These are phyloP conservation scores for Chlorella sorokiniana DNA, from an alignment of 139 green algal species.

Conservation along the genomic window DNA sequence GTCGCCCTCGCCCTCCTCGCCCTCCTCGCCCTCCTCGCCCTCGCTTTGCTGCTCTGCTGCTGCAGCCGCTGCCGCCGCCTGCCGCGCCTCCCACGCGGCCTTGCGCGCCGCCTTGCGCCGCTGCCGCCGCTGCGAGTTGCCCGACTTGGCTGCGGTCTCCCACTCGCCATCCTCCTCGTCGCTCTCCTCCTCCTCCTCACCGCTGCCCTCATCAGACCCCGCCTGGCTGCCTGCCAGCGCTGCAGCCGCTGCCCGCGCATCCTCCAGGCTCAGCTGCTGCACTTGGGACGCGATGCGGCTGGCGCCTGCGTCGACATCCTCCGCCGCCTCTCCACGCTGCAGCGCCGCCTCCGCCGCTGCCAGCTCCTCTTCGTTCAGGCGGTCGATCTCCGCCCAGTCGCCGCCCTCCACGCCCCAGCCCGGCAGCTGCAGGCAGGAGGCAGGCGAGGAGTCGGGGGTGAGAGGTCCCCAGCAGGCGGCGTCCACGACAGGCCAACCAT, in stretches of 20 bases:
- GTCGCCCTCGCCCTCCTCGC: background rate
- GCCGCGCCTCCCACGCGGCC: constrained; percentile 20
- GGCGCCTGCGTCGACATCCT: constrained; percentile 5
- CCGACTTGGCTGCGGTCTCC: constrained; percentile 54
- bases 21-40: constrained; percentile 10
- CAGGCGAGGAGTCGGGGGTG: background rate
- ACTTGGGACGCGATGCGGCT: constrained; percentile 49
- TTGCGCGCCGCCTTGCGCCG: constrained; percentile 35
- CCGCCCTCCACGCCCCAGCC: constrained; percentile 77
- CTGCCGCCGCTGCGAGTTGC: constrained; percentile 41
- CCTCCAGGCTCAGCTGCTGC: constrained; percentile 48
- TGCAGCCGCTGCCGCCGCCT: constrained; percentile 1
- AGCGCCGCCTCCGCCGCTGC: constrained; percentile 44
- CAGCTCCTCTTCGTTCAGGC: constrained; percentile 64
- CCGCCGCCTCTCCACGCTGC: background rate
- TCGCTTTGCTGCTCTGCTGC: constrained; percentile 11
- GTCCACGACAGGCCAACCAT: background rate
- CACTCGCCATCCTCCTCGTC: constrained; percentile 53
- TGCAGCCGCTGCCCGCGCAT: constrained; percentile 14
- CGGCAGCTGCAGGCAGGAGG: constrained; percentile 50
- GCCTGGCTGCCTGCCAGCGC: background rate
- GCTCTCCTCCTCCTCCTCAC: constrained; percentile 10
- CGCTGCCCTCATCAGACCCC: background rate
- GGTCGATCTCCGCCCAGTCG: constrained; percentile 82
- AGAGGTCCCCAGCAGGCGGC: background rate